Percentiles rank a stretch among this genome's conserved stretches.
These are phyloP conservation scores for Pleurotus salmoneostramineus DNA, from an alignment of 768 basidiomycete genomes.

Conservation along the genomic window DNA sequence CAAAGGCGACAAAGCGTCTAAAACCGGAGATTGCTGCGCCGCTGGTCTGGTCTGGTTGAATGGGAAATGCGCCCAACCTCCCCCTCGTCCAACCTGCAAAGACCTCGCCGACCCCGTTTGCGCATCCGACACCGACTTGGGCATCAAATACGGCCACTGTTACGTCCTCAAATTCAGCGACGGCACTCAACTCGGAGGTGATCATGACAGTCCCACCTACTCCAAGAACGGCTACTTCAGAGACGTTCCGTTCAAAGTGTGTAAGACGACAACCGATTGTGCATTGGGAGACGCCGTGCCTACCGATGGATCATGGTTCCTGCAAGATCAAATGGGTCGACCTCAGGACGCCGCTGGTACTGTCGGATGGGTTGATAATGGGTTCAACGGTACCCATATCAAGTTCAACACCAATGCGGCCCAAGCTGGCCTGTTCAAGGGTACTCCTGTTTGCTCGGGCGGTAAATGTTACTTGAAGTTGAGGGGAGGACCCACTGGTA, in stretches of 20 bases:
- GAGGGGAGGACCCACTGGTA: neutral
- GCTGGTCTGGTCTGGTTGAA: slow-evolving; percentile 4
- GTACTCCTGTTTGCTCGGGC: neutral
- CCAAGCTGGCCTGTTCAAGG: slow-evolving; percentile 1
- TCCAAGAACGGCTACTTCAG: slow-evolving; percentile 5
- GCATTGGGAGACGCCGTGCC: neutral
- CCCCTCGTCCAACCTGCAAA: slow-evolving; percentile 2
- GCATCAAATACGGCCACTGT: slow-evolving; percentile 5
- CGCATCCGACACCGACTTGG: neutral
- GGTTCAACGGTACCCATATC: neutral
- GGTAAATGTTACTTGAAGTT: slow-evolving; percentile 3
- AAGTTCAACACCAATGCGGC: slow-evolving; percentile 1
- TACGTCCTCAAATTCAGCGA: slow-evolving; percentile 4
- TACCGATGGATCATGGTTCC: neutral
- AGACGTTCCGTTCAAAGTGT: slow-evolving; percentile 3
- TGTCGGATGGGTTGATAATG: neutral
- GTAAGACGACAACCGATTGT: neutral
- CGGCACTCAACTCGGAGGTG: slow-evolving; percentile 3
- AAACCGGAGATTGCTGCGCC: slow-evolving; percentile 4
- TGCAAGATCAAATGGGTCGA: slow-evolving; percentile 1
- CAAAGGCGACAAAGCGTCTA: slow-evolving; percentile 3
- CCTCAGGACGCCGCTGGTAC: neutral
- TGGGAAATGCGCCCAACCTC: neutral
- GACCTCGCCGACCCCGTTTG: slow-evolving; percentile 4
- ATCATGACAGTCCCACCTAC: neutral